Evolutionary conservation across 257 asterid species (phyloP), one percentile per base, ranked within the genome.

Genomic region (Nicotiana paniculata): DNA sequence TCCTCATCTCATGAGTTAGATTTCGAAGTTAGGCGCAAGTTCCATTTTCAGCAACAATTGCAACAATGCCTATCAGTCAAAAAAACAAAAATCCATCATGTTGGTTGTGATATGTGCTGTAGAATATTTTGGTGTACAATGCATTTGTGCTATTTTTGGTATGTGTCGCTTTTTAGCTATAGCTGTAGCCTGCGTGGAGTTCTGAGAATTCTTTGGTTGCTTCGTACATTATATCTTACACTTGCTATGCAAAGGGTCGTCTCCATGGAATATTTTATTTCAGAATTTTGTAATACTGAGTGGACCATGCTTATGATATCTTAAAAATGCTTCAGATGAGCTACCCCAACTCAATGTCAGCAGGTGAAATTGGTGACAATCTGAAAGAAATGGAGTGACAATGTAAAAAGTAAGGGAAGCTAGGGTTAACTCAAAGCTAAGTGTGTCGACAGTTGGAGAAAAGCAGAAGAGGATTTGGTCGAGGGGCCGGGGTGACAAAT

Each of bases 391-490:
- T 28, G 63, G 46, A 4, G 28, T 8, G 43, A 75, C 46, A 26
- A 15, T 51, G 63, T 75, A 26, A 7, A 21, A 70, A 39, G 77
- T 24, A 48, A 13, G 80, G 79, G 35, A 15, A 75, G 28, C 43
- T 11, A 75, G 63, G 63, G 79, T 74, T 74, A 51, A 48, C 79
- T 75, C 80, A 75, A 57, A 48, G 64, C 64, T 75, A 75, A 51
- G 28, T 28, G 54, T 26, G 64, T 75, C 17, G 46, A 51, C 63
- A 75, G 28, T 26, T 51, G 28, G 30, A 16, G 63, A 32, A 51
- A 15, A 1, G 16, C 62, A 0, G 63, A 26, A 28, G 80, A 48
- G 2, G 28, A 51, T 51, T 26, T 75, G 28, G 64, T 75, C 30
- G 3, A 51, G 80, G 35, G 80, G 51, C 51, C 79, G 28, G 30